Percentiles rank a stretch among this genome's conserved stretches.
Evolutionary conservation across 2,329 filamentous ascomycete genomes (phyloP).

Genomic region (Coniosporium tulheliwenetii): DNA sequence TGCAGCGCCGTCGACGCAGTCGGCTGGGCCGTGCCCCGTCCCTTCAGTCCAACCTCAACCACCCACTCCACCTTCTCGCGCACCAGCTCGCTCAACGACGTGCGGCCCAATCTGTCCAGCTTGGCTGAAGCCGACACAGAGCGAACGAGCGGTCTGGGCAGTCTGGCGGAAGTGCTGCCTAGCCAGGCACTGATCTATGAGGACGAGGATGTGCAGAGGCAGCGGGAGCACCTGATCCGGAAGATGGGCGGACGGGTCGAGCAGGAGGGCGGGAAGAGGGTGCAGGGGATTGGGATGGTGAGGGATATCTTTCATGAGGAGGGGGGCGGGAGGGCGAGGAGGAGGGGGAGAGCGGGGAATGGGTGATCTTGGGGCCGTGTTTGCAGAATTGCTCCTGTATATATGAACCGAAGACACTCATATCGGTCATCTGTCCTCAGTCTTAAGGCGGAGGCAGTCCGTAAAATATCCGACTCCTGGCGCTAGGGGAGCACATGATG

Average conservation of each 20-base stretch:
- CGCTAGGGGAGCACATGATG: no score
- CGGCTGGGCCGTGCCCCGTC: conserved; percentile 3
- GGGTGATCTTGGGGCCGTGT: neutral
- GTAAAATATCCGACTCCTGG: no score
- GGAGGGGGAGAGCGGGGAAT: conserved; percentile 12
- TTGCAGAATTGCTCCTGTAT: no score
- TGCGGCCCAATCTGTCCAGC: no score
- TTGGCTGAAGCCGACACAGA: neutral
- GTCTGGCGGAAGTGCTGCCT: conserved; percentile 4
- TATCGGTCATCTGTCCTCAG: no score
- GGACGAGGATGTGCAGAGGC: conserved; percentile 17
- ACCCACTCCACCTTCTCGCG: neutral
- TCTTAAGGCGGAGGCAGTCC: no score
- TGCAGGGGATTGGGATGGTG: conserved; percentile 16
- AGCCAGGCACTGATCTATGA: conserved; percentile 21
- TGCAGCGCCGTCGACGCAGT: conserved; percentile 1
- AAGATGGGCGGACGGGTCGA: conserved; percentile 19
- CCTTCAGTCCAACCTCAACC: conserved; percentile 1
- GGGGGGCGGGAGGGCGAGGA: conserved; percentile 8
- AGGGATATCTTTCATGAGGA: conserved; percentile 15
- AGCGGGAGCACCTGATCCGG: conserved; percentile 18
- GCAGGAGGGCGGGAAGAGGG: conserved; percentile 6
- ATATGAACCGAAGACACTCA: no score
- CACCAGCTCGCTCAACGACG: conserved; percentile 13
- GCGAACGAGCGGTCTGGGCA: neutral